These are phyloP conservation scores for Heliamphora pulchella DNA, from an alignment of 179 eudicot genomes.

Conservation along the genomic window DNA sequence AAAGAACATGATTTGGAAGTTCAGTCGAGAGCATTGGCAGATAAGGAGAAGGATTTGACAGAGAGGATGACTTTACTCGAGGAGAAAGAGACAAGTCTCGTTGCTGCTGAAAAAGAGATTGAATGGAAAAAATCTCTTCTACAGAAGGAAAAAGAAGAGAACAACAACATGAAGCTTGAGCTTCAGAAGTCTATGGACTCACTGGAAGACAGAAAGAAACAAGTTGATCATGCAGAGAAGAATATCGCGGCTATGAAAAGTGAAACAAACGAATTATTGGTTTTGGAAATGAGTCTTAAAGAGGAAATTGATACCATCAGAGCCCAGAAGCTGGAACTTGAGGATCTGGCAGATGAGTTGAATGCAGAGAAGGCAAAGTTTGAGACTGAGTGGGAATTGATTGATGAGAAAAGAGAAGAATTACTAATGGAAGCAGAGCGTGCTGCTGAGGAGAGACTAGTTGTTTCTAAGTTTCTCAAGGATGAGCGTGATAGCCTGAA, in stretches of 20 bases:
- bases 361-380: conserved; percentile 74
- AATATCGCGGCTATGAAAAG: conserved; percentile 54
- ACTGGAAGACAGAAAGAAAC: conserved; percentile 52
- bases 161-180: conserved; percentile 32
- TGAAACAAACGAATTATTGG: conserved; percentile 63
- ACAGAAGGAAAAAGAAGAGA: conserved; percentile 54
- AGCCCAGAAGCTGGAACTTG: conserved; percentile 67
- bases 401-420: conserved; percentile 86
- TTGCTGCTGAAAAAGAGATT: conserved; percentile 40
- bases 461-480: conserved; percentile 53
- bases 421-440: conserved; percentile 60
- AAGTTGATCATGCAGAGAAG: conserved; percentile 48
- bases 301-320: conserved; percentile 79
- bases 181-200: conserved; percentile 41
- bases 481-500: conserved; percentile 72
- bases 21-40: conserved; percentile 47
- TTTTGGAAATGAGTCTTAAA: conserved; percentile 62
- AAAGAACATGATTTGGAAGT: conserved; percentile 62
- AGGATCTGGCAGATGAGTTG: conserved; percentile 65
- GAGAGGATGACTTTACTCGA: conserved; percentile 39
- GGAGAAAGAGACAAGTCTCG: conserved; percentile 53
- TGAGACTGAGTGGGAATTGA: conserved; percentile 81
- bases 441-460: conserved; percentile 55
- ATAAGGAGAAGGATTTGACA: conserved; percentile 58
- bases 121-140: conserved; percentile 36